Base-by-base conservation (phyloP, 352 stramenopile species). In the Globisporangium lucens region DNA sequence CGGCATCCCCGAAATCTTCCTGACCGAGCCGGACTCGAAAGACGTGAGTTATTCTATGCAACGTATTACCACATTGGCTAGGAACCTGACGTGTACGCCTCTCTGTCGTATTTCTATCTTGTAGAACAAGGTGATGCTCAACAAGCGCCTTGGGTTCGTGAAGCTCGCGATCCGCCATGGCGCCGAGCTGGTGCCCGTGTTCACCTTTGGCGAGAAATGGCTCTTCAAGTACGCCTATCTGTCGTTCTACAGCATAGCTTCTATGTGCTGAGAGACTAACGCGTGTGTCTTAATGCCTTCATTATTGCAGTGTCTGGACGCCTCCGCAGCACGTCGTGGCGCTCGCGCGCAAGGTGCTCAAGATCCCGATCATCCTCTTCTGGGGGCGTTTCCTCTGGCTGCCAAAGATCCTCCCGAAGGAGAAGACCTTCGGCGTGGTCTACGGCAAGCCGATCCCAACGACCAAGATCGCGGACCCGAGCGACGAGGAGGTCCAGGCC, bases 161-260 rank as follows among this genome's bases (percentile, higher is more conserved):
- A 94, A 92, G 68, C 72, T 94, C 30, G 86, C 86, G 49, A 89
- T 94, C 58, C 82, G 80, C 36, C 82, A 94, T 46, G 83, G 83
- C 12, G 86, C 83, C 2, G 81, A 92, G 27, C 77, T 94, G 61
- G 86, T 94, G 33, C 86, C 86, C 3, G 83, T 73, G n/a, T 92
- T 92, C 57, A 83, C 91, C n/a, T 94, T 94, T 60, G 78, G 78
- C 55, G 86, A 94, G 63, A 94, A 94, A 72, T 92, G 74, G 67
- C 75, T 92, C 24, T 92, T 91, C 80, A 89, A 89, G 36, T 43
- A 43, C 36, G 36, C 5, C 30, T 33, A 33, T 43, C 10, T 43
- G 10, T 43, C 36, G 36, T 43, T 13, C 9, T 43, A 15, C 15
- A 4, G 15, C 2, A 4, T 12, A 43, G 12, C 3, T 43, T 0